Base-by-base conservation (phyloP, 495 filamentous ascomycete genomes). In the Cladorrhinum samala region DNA sequence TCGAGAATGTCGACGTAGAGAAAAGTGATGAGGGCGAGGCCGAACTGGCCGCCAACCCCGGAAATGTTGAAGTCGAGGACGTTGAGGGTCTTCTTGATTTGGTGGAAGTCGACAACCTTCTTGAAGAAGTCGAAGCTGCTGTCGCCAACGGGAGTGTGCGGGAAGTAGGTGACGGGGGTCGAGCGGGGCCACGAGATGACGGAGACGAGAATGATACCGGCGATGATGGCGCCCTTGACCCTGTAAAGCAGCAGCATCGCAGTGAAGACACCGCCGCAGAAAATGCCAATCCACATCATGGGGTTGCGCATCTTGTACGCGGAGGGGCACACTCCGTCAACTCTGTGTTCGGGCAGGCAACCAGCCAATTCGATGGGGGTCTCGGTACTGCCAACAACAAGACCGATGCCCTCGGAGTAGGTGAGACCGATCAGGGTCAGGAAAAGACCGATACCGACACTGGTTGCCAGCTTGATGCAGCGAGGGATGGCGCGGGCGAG, bases 1-100 rank as follows among this genome's bases (percentile, higher is more conserved):
- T 90, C 86, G 11, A 90, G 73, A 52, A 91, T 91, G 66, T 92
- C 88, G 53, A 91, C 87, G 60, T 92, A 91, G 47, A 91, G 75
- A 70, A 92, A 92, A 14, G 88, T 91, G 61, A 91, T 83, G 43
- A 91, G 79, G 0, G 88, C 88, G 25, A 91, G 65, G 19, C 81
- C 85, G 62, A 92, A 92, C 63, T 91, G 78, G 0, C 74, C 71
- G 3, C 85, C 84, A 46, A 77, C 67, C 9, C 74, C 72, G 18
- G 73, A 68, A 36, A 92, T 71, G 59, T 83, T 66, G 85, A 86
- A 92, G 19, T 84, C 72, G 61, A 86, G 83, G 1, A 80, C 87
- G 11, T 72, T 74, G 9, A 91, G 73, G 6, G 77, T 81, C 39
- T 79, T 76, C 55, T 76, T 64, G 61, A 92, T 90, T 24, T 80